Conservation (phyloP, 139 green algal species). For the Chlorella sp. region DNA sequence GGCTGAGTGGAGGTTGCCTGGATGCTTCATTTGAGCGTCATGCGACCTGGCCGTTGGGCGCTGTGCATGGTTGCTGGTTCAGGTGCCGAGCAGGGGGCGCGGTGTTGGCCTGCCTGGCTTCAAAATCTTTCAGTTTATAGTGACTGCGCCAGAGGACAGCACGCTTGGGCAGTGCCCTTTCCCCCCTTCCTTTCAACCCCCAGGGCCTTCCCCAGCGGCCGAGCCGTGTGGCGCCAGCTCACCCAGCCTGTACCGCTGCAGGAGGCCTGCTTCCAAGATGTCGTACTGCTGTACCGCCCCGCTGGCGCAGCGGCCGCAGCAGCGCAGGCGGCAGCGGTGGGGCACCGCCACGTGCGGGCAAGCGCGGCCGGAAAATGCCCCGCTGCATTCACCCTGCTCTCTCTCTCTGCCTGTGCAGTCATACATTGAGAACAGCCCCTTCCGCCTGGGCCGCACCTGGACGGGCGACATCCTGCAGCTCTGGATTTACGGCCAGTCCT, state of each 20-base stretch:
- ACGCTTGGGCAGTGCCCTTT: not conserved
- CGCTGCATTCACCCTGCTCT: no score
- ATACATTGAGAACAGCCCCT: slow-evolving; percentile 61
- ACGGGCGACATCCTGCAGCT: slow-evolving; percentile 56
- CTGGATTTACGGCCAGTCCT: slow-evolving; percentile 59
- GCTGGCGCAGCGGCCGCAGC: not conserved
- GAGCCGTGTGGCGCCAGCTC: slow-evolving; percentile 54
- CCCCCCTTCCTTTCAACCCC: not conserved
- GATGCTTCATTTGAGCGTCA: no score
- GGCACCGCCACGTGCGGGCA: not conserved
- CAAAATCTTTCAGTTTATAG: not conserved
- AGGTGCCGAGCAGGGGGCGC: no score
- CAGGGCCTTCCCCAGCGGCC: slow-evolving; percentile 52
- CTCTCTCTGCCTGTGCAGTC: slow-evolving; percentile 33
- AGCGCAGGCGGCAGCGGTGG: not conserved
- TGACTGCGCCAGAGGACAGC: not conserved
- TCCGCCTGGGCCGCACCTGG: slow-evolving; percentile 45
- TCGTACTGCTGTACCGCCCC: slow-evolving; percentile 71
- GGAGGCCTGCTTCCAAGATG: slow-evolving; percentile 75
- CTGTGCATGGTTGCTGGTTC: no score
- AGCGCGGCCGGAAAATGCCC: no score
- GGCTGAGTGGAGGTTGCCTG: not conserved
- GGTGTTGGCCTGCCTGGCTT: no score
- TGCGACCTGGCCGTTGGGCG: no score
- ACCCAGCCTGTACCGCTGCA: slow-evolving; percentile 53